Evolutionary conservation across 352 stramenopile species (phyloP), one percentile per base, ranked within the genome.

Genomic region (Phytopythium cucurbitacearum): DNA sequence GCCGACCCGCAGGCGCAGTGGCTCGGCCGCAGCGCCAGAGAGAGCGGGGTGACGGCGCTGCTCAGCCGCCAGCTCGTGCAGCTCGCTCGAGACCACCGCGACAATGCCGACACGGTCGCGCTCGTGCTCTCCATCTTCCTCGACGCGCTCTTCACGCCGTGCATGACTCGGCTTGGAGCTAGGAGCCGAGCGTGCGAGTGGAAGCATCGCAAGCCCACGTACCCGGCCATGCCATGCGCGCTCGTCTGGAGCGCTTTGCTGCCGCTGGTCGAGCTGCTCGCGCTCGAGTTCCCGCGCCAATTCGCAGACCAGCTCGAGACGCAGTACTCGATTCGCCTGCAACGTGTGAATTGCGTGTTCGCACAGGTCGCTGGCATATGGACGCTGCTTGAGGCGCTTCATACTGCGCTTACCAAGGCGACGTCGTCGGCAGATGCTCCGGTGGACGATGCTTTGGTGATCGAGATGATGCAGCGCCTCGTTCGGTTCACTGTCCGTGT

Each of bases 201-300:
- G 80, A 55, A 11, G 21, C 56, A 71, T 37, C 48, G 62, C 32
- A 87, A 85, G 47, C 80, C 80, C 0, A 60, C 67, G 48, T 87
- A 80, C 43, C 73, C 85, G 49, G 55, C 73, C 5, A 90, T 90
- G 80, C 60, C 60, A 28, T 90, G 80, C 61, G 76, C 79, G 1
- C 56, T 60, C 2, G 56, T 80, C 2, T 90, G 80, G 80, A 71
- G 80, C 28, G 48, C 71, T 9, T 43, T 90, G 56, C 57, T 80
- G 51, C 80, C 77, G n/a, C 80, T 86, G 33, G 44, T 79, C 6
- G 65, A 65, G 10, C 57, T 68, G 10, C 64, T 80, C 37, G 75
- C 62, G 28, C 59, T 68, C 12, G 57, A 67, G 15, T 71, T 71
- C 33, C 62, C 75, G 2, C 8, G 46, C 1, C 37, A 58, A 5